Evolutionary conservation across 305 asterid genomes (phyloP).

Genomic region (Ajuga reptans): DNA sequence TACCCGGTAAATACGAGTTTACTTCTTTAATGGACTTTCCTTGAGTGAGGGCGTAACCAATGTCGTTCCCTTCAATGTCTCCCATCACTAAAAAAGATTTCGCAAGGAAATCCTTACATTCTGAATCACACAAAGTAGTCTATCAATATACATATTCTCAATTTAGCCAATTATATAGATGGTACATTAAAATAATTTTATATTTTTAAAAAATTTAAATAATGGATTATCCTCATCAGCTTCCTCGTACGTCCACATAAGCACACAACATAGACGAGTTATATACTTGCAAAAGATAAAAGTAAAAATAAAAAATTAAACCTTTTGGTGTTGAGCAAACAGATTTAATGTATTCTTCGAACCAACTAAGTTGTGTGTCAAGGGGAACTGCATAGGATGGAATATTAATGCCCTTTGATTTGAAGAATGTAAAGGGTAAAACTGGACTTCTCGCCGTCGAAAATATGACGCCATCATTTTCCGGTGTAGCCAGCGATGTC

Average conservation of each 20-base stretch:
- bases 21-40: not conserved
- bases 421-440: not conserved
- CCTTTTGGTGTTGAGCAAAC: not conserved
- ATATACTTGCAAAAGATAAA: too few relatives aligned
- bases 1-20: not conserved
- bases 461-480: too few relatives aligned
- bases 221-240: too few relatives aligned
- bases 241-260: too few relatives aligned
- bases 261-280: too few relatives aligned
- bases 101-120: not conserved
- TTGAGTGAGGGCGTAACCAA: constrained; percentile 10
- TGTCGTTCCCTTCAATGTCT: constrained; percentile 2
- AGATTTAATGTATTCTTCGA: not conserved
- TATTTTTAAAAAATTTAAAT: too few relatives aligned
- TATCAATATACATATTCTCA: too few relatives aligned
- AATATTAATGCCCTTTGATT: not conserved
- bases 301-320: too few relatives aligned
- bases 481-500: too few relatives aligned
- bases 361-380: not conserved
- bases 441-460: not conserved
- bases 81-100: not conserved
- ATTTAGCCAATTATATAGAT: too few relatives aligned
- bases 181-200: too few relatives aligned
- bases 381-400: constrained; percentile 11
- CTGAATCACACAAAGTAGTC: not conserved